Base-by-base conservation (phyloP, 208 protist genomes). In the Leishmania major region DNA sequence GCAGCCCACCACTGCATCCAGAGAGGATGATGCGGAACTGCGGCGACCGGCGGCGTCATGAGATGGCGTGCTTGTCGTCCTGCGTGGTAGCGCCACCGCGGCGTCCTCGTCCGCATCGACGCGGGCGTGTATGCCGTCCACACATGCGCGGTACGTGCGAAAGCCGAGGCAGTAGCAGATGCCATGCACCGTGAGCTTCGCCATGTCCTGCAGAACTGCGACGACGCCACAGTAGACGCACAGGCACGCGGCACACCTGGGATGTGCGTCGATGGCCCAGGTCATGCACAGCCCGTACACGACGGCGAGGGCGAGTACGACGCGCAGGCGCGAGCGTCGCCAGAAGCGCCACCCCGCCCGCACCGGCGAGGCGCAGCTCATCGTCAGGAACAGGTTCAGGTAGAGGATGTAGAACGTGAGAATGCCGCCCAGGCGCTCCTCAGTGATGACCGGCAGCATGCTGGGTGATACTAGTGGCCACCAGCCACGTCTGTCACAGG, bases 321-420 rank as follows among this genome's bases (percentile, higher is more conserved):
- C 69, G 37, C 53, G 51, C 28, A 35, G 25, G 31, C 82, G 78
- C 3, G 37, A 66, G 37, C 10, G 19, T 8, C 40, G 7, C 64
- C 37, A 31, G 17, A 86, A 75, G 22, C 74, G 74, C 72, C 80
- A 70, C 6, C 82, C 82, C 51, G 77, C 77, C n/a, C 73, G 71
- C 72, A 70, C 78, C 17, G 82, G 78, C 13, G 82, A 86, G n/a
- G 78, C 66, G 66, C 82, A 86, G 37, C 11, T 59, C 55, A 82
- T 60, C 22, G 55, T 74, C 10, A 82, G 28, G 10, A 59, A 60
- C 1, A 86, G 31, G 62, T 82, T 79, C 22, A 75, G 8, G 35
- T 67, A 71, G 6, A 82, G 51, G 40, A 82, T 35, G 35, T 82
- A 86, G 35, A 69, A 25, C 37, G 51, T 62, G 22, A 77, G 19